Evolutionary conservation across 1,284 basidiomycete species (phyloP), one percentile per base, ranked within the genome.

Genomic region (Fistulinella cinereoalba): DNA sequence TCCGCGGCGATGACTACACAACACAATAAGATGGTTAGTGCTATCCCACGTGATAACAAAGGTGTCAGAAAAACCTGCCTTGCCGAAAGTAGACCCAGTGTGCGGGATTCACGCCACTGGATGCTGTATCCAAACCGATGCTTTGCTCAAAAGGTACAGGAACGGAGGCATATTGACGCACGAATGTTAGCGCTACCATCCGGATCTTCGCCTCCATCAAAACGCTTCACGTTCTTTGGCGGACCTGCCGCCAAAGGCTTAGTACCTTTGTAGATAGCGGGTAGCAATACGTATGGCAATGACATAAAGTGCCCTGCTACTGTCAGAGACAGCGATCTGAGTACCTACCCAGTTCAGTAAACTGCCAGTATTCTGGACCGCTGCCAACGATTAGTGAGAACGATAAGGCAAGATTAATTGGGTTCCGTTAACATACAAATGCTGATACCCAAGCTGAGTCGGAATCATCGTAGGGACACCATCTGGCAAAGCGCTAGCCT

Each of bases 361-460:
- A 72, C 37, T 74, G 65, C 75, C 74, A 77, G 52, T 70, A 76
- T 52, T 76, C 71, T 2, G 68, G 66, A 12, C 58, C 72, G 44
- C 73, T 76, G 33, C 13, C n/a, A n/a, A n/a, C n/a, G n/a, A n/a
- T n/a, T n/a, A n/a, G n/a, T n/a, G n/a, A n/a, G n/a, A n/a, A n/a
- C n/a, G n/a, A n/a, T n/a, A n/a, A n/a, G n/a, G n/a, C n/a, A n/a
- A n/a, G n/a, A n/a, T n/a, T n/a, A n/a, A n/a, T n/a, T n/a, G n/a
- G n/a, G n/a, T n/a, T n/a, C n/a, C 13, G 38, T 21, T 32, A 6
- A 46, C 69, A 25, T 56, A 75, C 74, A 73, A 74, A 49, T 76
- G 74, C 27, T 54, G 61, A 50, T 76, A 76, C 22, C 72, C 74
- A 13, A 72, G 51, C 33, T 2, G 52, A n/a, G 47, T 54, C 10